Percentiles rank a stretch among this genome's conserved stretches.
Conservation (phyloP, 179 eudicot genomes). For the Amaranthus tricolor region DNA sequence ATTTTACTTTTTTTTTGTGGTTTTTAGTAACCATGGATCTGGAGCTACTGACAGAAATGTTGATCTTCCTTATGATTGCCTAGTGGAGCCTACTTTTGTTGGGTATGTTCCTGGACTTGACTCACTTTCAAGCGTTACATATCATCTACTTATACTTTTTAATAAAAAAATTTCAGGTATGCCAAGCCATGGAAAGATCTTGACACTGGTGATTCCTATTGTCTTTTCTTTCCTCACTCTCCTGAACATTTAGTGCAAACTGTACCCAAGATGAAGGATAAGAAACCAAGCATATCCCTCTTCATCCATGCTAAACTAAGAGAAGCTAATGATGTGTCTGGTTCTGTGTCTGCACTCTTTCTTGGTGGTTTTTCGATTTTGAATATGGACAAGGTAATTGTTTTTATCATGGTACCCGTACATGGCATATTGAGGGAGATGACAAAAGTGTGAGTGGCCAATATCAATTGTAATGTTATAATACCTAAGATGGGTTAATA, state of each 20-base stretch:
- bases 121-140: neutral
- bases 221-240: constrained; percentile 79
- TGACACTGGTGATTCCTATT: constrained; percentile 53
- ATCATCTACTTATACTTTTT: constrained; percentile 9
- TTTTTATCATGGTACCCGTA: neutral
- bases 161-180: constrained; percentile 33
- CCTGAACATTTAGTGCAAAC: constrained; percentile 61
- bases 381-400: constrained; percentile 53
- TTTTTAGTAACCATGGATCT: constrained; percentile 34
- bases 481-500: neutral
- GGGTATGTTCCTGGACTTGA: constrained; percentile 43
- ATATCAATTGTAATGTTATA: neutral
- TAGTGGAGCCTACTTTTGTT: constrained; percentile 65
- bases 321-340: constrained; percentile 51
- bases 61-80: constrained; percentile 57
- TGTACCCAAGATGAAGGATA: constrained; percentile 37
- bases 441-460: neutral
- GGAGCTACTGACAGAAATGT: constrained; percentile 35
- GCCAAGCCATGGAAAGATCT: constrained; percentile 74
- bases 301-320: constrained; percentile 49
- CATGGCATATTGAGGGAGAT: neutral
- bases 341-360: constrained; percentile 73
- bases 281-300: constrained; percentile 38
- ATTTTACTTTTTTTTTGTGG: neutral
- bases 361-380: constrained; percentile 69